Percentiles rank a stretch among this genome's conserved stretches.
phyloP scores from a whole-genome alignment of 371 early-diverging fungal genomes.

The Rhizopus stolonifer region DNA sequence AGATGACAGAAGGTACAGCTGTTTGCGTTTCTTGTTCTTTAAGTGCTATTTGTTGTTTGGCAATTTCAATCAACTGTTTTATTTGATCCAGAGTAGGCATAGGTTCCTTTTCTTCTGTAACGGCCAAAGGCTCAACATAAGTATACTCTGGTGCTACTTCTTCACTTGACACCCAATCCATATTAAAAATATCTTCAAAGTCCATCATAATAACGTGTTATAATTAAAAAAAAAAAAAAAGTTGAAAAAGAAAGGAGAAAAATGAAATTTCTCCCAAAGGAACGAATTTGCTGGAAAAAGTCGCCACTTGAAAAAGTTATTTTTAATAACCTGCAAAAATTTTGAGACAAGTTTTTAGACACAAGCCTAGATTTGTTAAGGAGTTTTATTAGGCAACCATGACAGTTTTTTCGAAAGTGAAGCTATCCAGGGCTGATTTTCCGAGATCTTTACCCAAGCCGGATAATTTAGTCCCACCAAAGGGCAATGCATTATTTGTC shows the following conservation, averaged over 20 bases:
- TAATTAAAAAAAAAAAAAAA: conserved; percentile 1
- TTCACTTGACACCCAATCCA: conserved; percentile 41
- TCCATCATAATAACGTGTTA: conserved; percentile 24
- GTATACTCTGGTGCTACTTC: conserved; percentile 9
- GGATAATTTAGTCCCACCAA: conserved; percentile 83
- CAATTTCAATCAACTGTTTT: conserved; percentile 44
- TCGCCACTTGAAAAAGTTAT: neutral
- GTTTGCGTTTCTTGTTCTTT: conserved; percentile 25
- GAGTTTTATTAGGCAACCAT: conserved; percentile 6
- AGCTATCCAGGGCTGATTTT: conserved; percentile 63
- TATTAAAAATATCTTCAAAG: conserved; percentile 52
- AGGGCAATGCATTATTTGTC: conserved; percentile 66
- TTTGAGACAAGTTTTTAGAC: neutral
- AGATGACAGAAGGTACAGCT: conserved; percentile 25
- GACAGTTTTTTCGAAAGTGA: conserved; percentile 58
- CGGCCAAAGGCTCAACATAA: neutral
- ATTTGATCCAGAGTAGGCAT: conserved; percentile 47
- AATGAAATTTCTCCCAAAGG: neutral
- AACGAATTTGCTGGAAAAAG: conserved; percentile 1
- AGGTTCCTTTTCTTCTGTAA: neutral
- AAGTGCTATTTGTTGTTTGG: conserved; percentile 40
- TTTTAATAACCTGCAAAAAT: too few species aligned
- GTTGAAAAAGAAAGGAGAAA: conserved; percentile 8
- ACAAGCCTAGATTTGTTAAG: too few species aligned
- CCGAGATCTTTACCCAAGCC: conserved; percentile 83